Conservation (phyloP, 192 early-diverging fungal genomes). For the Coemansia sp. region DNA sequence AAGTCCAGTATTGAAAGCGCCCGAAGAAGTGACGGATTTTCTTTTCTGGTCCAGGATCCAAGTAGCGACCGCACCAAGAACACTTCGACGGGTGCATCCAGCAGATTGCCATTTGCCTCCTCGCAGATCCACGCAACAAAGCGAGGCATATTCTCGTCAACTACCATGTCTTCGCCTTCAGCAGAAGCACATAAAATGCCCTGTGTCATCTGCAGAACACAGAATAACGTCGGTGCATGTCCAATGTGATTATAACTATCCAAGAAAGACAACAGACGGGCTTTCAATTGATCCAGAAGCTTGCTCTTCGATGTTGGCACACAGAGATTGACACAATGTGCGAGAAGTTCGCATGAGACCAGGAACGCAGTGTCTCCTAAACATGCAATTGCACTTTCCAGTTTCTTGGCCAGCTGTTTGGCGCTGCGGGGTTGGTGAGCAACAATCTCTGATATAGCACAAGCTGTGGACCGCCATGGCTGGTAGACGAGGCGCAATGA, state of each 20-base stretch:
- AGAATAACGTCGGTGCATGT: constrained; percentile 43
- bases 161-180: not conserved
- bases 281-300: constrained; percentile 14
- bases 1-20: constrained; percentile 21
- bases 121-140: constrained; percentile 45
- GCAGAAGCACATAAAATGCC: constrained; percentile 7
- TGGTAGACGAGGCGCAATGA: not conserved
- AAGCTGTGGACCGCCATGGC: constrained; percentile 14
- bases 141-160: constrained; percentile 39
- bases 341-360: constrained; percentile 24
- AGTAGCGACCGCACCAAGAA: constrained; percentile 27
- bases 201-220: constrained; percentile 19
- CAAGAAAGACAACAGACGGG: constrained; percentile 30
- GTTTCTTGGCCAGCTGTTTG: not conserved
- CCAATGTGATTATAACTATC: constrained; percentile 22
- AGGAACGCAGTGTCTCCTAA: constrained; percentile 29
- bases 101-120: constrained; percentile 19
- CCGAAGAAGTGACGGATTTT: not conserved
- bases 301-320: not conserved
- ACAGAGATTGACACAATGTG: constrained; percentile 9
- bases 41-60: constrained; percentile 31
- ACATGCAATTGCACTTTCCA: constrained; percentile 6
- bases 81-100: constrained; percentile 32
- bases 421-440: not conserved
- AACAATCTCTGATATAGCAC: constrained; percentile 17